Evolutionary conservation across 352 stramenopile species (phyloP).

Genomic region (Phytopythium montanum): DNA sequence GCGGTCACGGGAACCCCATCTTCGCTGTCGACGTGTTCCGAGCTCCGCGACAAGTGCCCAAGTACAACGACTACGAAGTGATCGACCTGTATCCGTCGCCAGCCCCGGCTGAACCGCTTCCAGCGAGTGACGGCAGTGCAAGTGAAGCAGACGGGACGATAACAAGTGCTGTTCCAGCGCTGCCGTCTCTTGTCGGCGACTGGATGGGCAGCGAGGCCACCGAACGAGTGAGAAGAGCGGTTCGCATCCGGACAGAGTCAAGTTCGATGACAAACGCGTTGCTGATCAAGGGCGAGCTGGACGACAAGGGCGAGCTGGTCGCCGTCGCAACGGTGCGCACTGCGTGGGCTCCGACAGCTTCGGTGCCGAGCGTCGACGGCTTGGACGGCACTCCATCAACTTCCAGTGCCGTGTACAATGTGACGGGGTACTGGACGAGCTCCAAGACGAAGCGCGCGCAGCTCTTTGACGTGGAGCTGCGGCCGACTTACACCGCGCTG

Average conservation of each 20-base stretch:
- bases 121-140: background rate
- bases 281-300: slow-evolving; percentile 57
- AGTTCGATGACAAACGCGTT: slow-evolving; percentile 45
- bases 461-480: slow-evolving; percentile 74
- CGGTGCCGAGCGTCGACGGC: background rate
- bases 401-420: slow-evolving; percentile 27
- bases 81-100: slow-evolving; percentile 55
- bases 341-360: slow-evolving; percentile 39
- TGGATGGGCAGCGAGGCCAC: slow-evolving; percentile 78
- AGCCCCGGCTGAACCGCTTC: slow-evolving; percentile 1
- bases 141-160: background rate
- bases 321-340: slow-evolving; percentile 46
- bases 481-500: slow-evolving; percentile 20
- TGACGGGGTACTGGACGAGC: slow-evolving; percentile 76
- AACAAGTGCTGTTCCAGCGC: slow-evolving; percentile 1
- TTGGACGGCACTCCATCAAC: slow-evolving; percentile 5
- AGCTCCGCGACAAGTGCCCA: slow-evolving; percentile 74
- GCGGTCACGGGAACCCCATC: slow-evolving; percentile 83
- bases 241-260: slow-evolving; percentile 64
- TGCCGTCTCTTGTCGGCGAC: slow-evolving; percentile 44
- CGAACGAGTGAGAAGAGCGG: slow-evolving; percentile 55
- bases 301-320: slow-evolving; percentile 68
- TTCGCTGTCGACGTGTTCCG: slow-evolving; percentile 87
- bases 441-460: slow-evolving; percentile 64
- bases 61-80: slow-evolving; percentile 89